Evolutionary conservation across 306 rosid genomes (phyloP), one percentile per base, ranked within the genome.

Genomic region (Vigna reflexopilosa): DNA sequence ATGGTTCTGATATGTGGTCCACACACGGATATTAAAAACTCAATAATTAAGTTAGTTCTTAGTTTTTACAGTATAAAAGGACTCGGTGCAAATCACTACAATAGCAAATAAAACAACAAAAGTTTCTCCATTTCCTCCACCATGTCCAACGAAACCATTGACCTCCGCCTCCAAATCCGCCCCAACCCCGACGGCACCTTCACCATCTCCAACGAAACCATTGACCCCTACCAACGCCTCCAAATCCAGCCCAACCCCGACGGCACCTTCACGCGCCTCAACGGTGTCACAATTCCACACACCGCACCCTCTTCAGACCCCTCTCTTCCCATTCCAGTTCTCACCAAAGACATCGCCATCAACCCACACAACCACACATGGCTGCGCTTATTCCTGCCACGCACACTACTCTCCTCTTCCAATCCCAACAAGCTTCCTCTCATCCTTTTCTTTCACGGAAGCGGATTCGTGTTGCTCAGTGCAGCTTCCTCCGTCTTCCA

Each of bases 371-470:
- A 86, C 75, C 73, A 66, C 82, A 79, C 84, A 3, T 80, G 67
- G 72, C 40, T 84, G 7, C 77, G 89, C 17, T 11, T 88, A 40
- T 90, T 68, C 87, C 79, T 88, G 1, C 86, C 90, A 16, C 69
- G 67, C 5, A 28, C 34, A 11, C 79, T 51, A 44, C 26, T 66
- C 10, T 17, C 51, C 34, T 66, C 52, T 22, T 34, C 57, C 49
- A 7, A 49, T 12, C 8, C 55, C 6, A 30, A 69, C 7, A 3
- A 50, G 59, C 28, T 54, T 4, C 56, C 56, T 51, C 56, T 51
- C 44, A 69, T 83, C 20, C 22, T 88, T 40, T 81, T 58, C 84
- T 90, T 52, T 70, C 91, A 83, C 17, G 91, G 86, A 0, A 83
- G 94, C 34, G 90, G 89, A 4, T 90, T 88, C 75, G 28, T 84